These are phyloP conservation scores for Globisporangium cylindrosporum DNA, from an alignment of 352 stramenopile genomes.

Conservation along the genomic window DNA sequence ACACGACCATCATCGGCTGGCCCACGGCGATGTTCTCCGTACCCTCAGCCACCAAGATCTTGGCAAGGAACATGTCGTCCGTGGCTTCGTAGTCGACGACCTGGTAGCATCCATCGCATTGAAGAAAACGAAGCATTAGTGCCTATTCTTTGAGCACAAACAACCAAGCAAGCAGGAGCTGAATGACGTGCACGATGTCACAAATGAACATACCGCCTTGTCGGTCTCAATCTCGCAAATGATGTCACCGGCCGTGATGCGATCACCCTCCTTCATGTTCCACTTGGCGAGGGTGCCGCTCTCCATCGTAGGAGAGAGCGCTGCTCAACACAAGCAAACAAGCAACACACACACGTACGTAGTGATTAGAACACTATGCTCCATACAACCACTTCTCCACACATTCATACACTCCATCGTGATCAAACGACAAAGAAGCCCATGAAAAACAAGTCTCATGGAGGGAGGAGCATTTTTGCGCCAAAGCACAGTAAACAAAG, in stretches of 20 bases:
- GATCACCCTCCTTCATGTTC: constrained; percentile 91
- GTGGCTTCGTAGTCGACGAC: constrained; percentile 98
- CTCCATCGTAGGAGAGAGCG: constrained; percentile 98
- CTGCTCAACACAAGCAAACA: constrained; percentile 19
- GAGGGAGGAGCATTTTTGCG: neutral
- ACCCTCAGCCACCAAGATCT: constrained; percentile 93
- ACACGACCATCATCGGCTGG: constrained; percentile 94
- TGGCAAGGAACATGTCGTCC: constrained; percentile 95
- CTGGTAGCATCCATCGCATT: constrained; percentile 11
- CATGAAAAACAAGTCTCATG: neutral
- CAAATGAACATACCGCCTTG: constrained; percentile 86
- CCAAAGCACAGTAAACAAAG: neutral
- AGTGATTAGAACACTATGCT: neutral
- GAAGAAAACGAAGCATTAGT: neutral
- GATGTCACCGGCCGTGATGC: constrained; percentile 92
- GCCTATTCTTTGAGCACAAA: neutral
- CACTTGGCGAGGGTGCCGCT: constrained; percentile 95
- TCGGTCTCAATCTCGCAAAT: constrained; percentile 98
- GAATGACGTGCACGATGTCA: too few relatives aligned
- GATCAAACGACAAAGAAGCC: neutral
- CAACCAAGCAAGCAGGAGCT: neutral
- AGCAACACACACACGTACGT: neutral
- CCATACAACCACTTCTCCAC: neutral
- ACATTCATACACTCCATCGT: neutral
- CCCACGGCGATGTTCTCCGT: constrained; percentile 90